A percentile compares a stretch with the other conserved stretches of the same genome.
These are phyloP conservation scores for Verticillium tricorpus DNA, from an alignment of 2,329 filamentous ascomycete genomes.

Conservation along the genomic window DNA sequence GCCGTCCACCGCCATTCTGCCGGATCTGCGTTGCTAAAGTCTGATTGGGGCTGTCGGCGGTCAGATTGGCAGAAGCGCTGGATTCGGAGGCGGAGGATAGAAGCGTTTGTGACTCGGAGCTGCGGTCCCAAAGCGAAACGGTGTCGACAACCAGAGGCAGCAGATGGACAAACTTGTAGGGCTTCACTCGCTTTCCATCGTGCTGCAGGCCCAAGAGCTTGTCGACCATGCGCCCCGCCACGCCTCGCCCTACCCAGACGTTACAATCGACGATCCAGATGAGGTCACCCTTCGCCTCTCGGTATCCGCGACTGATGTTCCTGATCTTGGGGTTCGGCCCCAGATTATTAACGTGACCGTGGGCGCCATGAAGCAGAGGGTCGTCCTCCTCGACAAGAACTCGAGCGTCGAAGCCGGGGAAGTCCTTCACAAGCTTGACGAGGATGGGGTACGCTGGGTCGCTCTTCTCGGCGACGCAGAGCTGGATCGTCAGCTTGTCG, in stretches of 20 bases:
- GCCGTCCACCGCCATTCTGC: constrained; percentile 64
- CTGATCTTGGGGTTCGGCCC: constrained; percentile 98
- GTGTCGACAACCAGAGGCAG: constrained; percentile 85
- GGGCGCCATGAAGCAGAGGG: constrained; percentile 55
- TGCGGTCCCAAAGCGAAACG: constrained; percentile 27
- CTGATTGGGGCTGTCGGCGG: constrained; percentile 2
- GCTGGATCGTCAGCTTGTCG: constrained; percentile 70
- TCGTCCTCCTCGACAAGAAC: constrained; percentile 82
- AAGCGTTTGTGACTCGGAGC: constrained; percentile 22
- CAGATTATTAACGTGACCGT: constrained; percentile 51
- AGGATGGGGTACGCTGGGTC: constrained; percentile 79
- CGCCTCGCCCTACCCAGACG: constrained; percentile 79
- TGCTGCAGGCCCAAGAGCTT: constrained; percentile 66
- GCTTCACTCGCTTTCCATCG: constrained; percentile 41
- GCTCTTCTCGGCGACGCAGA: constrained; percentile 71
- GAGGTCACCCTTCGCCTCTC: constrained; percentile 81
- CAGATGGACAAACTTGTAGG: constrained; percentile 93
- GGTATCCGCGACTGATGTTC: constrained; percentile 90
- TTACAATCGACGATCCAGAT: constrained; percentile 97
- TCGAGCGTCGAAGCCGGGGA: constrained; percentile 64
- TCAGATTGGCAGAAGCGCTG: constrained; percentile 23
- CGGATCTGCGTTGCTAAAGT: constrained; percentile 24
- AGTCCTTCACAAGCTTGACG: constrained; percentile 66
- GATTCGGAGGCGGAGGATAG: constrained; percentile 28
- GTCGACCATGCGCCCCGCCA: constrained; percentile 84